Conservation (phyloP, 1,139 yeast genomes). For the Nakaseomyces delphensis region DNA sequence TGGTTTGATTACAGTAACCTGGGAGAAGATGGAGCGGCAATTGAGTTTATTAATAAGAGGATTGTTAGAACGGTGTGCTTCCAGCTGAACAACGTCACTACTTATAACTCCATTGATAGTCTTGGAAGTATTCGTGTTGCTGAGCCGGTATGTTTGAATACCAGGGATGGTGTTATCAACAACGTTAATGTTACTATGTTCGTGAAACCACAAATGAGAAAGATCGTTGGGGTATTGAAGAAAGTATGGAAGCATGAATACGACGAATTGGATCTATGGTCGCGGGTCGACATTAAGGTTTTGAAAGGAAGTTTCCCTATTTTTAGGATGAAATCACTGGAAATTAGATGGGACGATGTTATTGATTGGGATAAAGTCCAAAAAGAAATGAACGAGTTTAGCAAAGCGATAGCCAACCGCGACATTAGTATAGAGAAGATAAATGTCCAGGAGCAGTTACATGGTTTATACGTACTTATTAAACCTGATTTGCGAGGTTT, state of each 20-base stretch:
- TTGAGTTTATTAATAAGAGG: conserved; percentile 15
- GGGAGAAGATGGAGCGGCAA: conserved; percentile 13
- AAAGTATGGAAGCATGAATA: conserved; percentile 24
- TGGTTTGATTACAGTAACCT: conserved; percentile 20
- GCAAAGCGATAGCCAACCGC: conserved; percentile 11
- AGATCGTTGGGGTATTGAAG: conserved; percentile 20
- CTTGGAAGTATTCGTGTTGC: conserved; percentile 18
- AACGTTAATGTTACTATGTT: conserved; percentile 19
- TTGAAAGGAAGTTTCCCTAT: conserved; percentile 12
- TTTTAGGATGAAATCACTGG: conserved; percentile 14
- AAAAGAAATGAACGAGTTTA: conserved; percentile 13
- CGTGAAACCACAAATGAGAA: conserved; percentile 24
- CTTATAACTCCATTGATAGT: conserved; percentile 17
- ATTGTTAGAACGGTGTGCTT: conserved; percentile 20
- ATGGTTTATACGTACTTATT: conserved; percentile 25
- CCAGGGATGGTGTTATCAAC: conserved; percentile 17
- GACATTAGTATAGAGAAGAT: conserved; percentile 18
- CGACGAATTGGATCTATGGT: conserved; percentile 21
- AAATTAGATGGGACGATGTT: conserved; percentile 26
- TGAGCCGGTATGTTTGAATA: conserved; percentile 22
- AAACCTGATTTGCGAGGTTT: conserved; percentile 18
- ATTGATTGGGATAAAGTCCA: conserved; percentile 20
- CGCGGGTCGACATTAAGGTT: conserved; percentile 19
- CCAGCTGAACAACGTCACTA: conserved; percentile 19
- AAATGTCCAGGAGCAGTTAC: conserved; percentile 18